Evolutionary conservation across 352 stramenopile genomes (phyloP), one percentile per base, ranked within the genome.

Genomic region (Detonula confervacea): DNA sequence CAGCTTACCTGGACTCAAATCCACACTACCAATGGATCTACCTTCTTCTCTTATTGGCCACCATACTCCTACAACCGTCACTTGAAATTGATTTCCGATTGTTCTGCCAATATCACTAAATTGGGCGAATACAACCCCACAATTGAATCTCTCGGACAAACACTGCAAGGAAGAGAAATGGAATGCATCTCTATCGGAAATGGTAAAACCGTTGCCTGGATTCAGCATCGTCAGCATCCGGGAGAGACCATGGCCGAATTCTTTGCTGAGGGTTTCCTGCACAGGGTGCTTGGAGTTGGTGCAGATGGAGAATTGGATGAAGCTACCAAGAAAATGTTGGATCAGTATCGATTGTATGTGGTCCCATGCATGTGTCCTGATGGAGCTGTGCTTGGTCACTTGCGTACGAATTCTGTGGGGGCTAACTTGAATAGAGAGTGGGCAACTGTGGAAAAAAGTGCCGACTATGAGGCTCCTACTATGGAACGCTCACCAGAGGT

Each of bases 341-440:
- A 83, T 18, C 42, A 73, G 29, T 94, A 92, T 55, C 91, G 87
- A 18, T 87, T 95, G 49, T 87, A 92, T 70, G 88, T 95, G 46
- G 83, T 95, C 5, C 91, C 91, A 3, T 93, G 88, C 68, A 95
- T 95, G 88, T 93, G 89, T 75, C 88, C 90, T 8, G 91, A 95
- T 77, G 91, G 91, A 47, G 73, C 73, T 14, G 89, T 92, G 1
- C 68, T 63, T 22, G 91, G 91, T 16, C 81, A 95, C 61, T 72
- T 95, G 14, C 73, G 91, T 12, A 94, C 87, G 22, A 95, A 95
- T 84, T 89, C 79, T 2, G 68, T 77, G 16, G 91, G 91, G 16
- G 83, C 87, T 8, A 95, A 95, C 70, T 66, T 94, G n/a, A 95
- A 95, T 77, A 75, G 91, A 9, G 91, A 95, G 82, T 95, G 91